Evolutionary conservation across 164 flowering plant genomes (phyloP).

Genomic region (Piper betle): DNA sequence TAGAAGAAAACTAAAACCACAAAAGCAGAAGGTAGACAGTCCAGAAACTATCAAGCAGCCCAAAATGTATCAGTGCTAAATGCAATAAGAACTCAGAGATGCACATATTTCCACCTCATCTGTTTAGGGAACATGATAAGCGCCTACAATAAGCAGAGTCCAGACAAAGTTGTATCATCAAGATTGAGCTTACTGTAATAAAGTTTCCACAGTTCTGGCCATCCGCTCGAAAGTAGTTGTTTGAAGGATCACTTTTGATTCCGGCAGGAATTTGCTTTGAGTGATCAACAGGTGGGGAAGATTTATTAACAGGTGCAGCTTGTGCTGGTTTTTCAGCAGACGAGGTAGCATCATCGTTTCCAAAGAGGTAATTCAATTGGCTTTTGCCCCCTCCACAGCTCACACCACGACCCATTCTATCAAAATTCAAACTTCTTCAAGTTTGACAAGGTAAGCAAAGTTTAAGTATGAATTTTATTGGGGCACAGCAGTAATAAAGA

Average conservation of each 20-base stretch:
- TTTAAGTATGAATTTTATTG: too few species aligned
- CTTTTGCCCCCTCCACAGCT: slow-evolving; percentile 51
- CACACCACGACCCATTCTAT: slow-evolving; percentile 41
- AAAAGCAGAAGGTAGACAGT: too few species aligned
- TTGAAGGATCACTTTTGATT: slow-evolving; percentile 20
- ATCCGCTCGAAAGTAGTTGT: slow-evolving; percentile 34
- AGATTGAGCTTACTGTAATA: slow-evolving; percentile 22
- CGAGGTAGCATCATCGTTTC: slow-evolving; percentile 28
- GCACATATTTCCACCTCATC: neutral
- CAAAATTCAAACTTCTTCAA: neutral
- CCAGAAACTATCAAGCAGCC: too few species aligned
- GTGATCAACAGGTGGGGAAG: slow-evolving; percentile 16
- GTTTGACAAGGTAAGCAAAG: neutral
- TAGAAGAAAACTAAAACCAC: too few species aligned
- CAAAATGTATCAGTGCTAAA: too few species aligned
- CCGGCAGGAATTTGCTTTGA: slow-evolving; percentile 34
- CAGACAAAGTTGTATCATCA: neutral
- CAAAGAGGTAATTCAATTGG: slow-evolving; percentile 42
- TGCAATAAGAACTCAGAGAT: neutral
- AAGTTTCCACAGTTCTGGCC: slow-evolving; percentile 45
- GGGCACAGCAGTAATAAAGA: too few species aligned
- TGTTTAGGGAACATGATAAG: neutral
- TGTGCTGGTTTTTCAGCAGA: slow-evolving; percentile 11
- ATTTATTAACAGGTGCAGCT: slow-evolving; percentile 13
- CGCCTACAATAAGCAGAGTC: neutral